Percentiles rank a stretch among this genome's conserved stretches.
Conservation (phyloP, 2,329 filamentous ascomycete genomes). For the Xylaria sp. region DNA sequence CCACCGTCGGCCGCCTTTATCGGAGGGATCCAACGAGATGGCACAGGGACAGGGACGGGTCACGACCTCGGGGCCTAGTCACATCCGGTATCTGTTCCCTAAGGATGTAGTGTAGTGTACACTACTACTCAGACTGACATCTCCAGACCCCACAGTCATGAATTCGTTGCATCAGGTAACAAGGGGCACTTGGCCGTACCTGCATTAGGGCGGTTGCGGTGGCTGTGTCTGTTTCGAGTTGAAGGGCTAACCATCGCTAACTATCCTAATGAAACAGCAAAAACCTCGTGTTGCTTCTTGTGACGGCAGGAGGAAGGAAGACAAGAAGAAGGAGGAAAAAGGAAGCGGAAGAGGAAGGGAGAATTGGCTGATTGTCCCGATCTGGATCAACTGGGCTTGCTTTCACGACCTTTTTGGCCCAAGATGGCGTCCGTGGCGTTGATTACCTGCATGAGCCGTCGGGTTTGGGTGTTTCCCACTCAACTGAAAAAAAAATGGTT, state of each 20-base stretch:
- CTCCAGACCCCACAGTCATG: constrained; percentile 11
- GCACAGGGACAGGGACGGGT: not conserved
- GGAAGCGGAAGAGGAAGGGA: not conserved
- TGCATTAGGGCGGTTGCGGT: constrained; percentile 38
- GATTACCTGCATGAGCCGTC: not conserved
- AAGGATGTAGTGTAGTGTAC: not conserved
- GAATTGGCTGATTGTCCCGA: not conserved
- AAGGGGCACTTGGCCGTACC: constrained; percentile 31
- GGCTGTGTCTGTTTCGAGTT: constrained; percentile 42
- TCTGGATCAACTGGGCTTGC: not conserved
- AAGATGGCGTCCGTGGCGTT: not conserved
- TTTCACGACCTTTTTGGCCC: not conserved
- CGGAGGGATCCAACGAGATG: constrained; percentile 8
- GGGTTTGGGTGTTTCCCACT: not conserved
- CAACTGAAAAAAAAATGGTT: too few species aligned
- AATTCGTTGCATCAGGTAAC: constrained; percentile 6
- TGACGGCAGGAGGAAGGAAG: constrained; percentile 14
- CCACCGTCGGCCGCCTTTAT: not conserved
- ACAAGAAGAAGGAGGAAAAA: too few species aligned
- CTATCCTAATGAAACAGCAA: constrained; percentile 29
- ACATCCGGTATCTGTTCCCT: not conserved
- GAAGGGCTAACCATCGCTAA: constrained; percentile 17
- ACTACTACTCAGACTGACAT: too few species aligned
- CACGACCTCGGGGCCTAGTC: not conserved
- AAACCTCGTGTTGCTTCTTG: constrained; percentile 20